These are phyloP conservation scores for Daldinia caldariorum DNA, from an alignment of 495 filamentous ascomycete genomes.

Conservation along the genomic window DNA sequence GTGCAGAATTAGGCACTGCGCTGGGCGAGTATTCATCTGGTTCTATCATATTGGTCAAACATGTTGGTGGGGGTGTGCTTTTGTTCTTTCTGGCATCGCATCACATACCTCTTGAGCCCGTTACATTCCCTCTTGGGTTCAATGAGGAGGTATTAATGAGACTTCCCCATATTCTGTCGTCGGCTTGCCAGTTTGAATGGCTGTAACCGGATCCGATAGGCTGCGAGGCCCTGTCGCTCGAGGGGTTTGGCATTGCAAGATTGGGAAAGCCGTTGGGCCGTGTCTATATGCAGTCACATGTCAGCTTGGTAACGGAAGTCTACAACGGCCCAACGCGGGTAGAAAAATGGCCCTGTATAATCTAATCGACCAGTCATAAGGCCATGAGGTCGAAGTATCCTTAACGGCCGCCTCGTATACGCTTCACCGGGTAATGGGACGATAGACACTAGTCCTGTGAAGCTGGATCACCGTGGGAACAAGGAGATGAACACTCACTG, in stretches of 20 bases:
- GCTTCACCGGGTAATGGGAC: not conserved
- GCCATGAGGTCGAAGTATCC: not conserved
- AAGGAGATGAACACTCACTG: constrained; percentile 20
- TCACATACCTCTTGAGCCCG: constrained; percentile 58
- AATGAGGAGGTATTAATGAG: constrained; percentile 57
- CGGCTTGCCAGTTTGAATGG: constrained; percentile 61
- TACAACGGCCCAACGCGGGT: not conserved
- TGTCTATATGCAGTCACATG: constrained; percentile 39
- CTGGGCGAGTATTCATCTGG: constrained; percentile 51
- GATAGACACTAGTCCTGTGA: not conserved
- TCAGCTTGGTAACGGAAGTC: constrained; percentile 24
- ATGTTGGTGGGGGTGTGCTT: not conserved
- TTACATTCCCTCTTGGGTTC: constrained; percentile 49
- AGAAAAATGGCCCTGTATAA: not conserved
- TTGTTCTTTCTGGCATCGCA: not conserved
- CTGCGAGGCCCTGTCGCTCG: constrained; percentile 50
- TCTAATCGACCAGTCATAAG: not conserved
- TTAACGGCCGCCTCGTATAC: not conserved
- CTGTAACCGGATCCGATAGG: constrained; percentile 52
- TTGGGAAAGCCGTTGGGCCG: constrained; percentile 52
- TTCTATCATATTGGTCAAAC: constrained; percentile 46
- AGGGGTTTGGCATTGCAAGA: constrained; percentile 49
- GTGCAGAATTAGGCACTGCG: constrained; percentile 35
- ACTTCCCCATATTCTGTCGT: constrained; percentile 70
- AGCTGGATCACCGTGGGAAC: not conserved